Base-by-base conservation (phyloP, 2,329 filamentous ascomycete genomes). In the Phaeosphaeria sp. region DNA sequence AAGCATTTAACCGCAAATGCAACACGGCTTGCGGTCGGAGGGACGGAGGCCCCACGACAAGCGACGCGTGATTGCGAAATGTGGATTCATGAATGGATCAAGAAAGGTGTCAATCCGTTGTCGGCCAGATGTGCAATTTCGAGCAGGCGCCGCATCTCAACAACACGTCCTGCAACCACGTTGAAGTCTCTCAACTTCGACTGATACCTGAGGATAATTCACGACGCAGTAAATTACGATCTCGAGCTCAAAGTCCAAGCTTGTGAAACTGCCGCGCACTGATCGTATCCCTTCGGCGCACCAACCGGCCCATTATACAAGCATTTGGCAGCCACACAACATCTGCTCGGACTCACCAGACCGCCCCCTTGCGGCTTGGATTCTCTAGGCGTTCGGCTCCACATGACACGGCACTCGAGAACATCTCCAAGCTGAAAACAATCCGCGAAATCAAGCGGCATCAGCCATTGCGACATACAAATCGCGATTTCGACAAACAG, bases 1-100 rank as follows among this genome's bases (percentile, higher is more conserved):
- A 44, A 63, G 44, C 44, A 46, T 46, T 66, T 65, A 66, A 65
- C 64, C 64, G 62, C 59, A 60, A 64, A 63, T 64, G 47, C 55
- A 51, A 60, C 48, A 48, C 47, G 41, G 48, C 33, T 18, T 18
- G 42, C 30, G 25, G 46, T 60, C 53, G 58, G 60, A 36, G 49
- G 23, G 20, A 56, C 50, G 50, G 50, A 50, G 43, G 63, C 59
- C 57, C 59, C 63, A 62, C 62, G 59, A 36, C 36, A 30, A 20
- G 27, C 44, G 22, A 58, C 25, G 54, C 49, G 48, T 62, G 55
- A 62, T 54, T 49, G 52, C 25, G n/a, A 46, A 43, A 17, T 42
- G 33, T 54, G 46, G 44, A 50, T 36, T 36, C 30, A 11, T 36
- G 30, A 36, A 41, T 50, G 48, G 20, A 39, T 42, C 33, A n/a